Conservation (phyloP, 164 flowering plant genomes). For the Vitis vinifera region ASM3070453v1 NC_081809.1:26388001-26388500, state of each 20-base stretch:
- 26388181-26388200: slow-evolving; percentile 52
- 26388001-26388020: no score
- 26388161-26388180: slow-evolving; percentile 45
- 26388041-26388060: no score
- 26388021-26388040: no score
- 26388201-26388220: slow-evolving; percentile 38
- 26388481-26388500: slow-evolving; percentile 46
- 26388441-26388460: slow-evolving; percentile 65
- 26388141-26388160: slow-evolving; percentile 37
- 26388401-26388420: slow-evolving; percentile 51
- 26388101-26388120: no score
- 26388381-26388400: slow-evolving; percentile 74
- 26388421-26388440: slow-evolving; percentile 65
- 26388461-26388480: slow-evolving; percentile 49
- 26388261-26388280: no score
- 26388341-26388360: no score
- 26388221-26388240: slow-evolving; percentile 18
- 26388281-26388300: no score
- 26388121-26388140: slow-evolving; percentile 14
- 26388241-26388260: no score
- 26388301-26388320: no score
- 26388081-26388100: no score
- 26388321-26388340: no score
- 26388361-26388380: slow-evolving; percentile 28
- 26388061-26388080: no score